Evolutionary conservation across 352 stramenopile species (phyloP).

Genomic region (Phytopythium cucurbitacearum): DNA sequence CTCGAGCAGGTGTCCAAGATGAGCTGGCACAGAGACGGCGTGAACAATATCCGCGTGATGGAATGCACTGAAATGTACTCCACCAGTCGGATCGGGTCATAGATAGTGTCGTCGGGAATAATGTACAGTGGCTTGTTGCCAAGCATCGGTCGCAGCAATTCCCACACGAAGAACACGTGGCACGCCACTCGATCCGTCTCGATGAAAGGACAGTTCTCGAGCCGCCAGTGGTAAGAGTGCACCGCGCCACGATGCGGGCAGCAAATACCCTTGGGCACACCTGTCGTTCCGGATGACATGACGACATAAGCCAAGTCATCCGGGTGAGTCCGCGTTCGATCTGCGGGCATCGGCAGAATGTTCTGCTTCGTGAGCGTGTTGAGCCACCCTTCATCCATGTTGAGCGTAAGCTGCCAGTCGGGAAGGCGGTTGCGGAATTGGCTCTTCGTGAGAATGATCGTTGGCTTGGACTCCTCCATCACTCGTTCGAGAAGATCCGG

Average conservation of each 20-base stretch:
- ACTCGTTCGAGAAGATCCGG: conserved; percentile 86
- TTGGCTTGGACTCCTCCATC: conserved; percentile 85
- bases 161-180: conserved; percentile 96
- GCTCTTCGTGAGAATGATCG: conserved; percentile 84
- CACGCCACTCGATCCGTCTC: conserved; percentile 84
- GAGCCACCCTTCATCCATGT: conserved; percentile 64
- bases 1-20: conserved; percentile 68
- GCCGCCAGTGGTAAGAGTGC: conserved; percentile 90
- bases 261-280: conserved; percentile 92
- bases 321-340: conserved; percentile 61
- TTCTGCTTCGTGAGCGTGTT: conserved; percentile 18
- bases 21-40: conserved; percentile 88
- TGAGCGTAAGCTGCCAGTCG: conserved; percentile 59
- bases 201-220: conserved; percentile 66
- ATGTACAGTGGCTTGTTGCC: conserved; percentile 87
- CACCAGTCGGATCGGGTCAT: conserved; percentile 83
- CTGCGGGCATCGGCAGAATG: conserved; percentile 40
- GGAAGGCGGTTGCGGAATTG: conserved; percentile 59
- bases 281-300: conserved; percentile 91
- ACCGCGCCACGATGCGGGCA: conserved; percentile 90
- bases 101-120: conserved; percentile 91
- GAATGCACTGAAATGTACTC: conserved; percentile 62
- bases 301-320: conserved; percentile 92
- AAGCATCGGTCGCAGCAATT: conserved; percentile 88
- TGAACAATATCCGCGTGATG: conserved; percentile 93